phyloP scores from a whole-genome alignment of 2,329 filamentous ascomycete species.

The Neopestalotiopsis sp. region DNA sequence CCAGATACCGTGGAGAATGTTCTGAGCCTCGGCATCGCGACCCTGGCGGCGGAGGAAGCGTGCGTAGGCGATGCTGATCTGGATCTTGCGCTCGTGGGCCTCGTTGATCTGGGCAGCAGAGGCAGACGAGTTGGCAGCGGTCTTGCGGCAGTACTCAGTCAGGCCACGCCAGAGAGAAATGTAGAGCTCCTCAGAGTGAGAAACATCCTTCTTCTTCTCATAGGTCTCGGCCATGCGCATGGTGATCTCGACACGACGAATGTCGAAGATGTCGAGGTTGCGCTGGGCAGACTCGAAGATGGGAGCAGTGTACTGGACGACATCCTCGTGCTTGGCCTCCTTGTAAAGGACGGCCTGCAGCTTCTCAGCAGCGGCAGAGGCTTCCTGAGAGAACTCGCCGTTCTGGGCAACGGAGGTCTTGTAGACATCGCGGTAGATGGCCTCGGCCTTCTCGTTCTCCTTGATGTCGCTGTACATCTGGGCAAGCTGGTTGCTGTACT shows the following conservation, averaged over 20 bases:
- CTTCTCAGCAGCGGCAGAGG: background rate
- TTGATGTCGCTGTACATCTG: constrained; percentile 24
- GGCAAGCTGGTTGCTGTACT: constrained; percentile 25
- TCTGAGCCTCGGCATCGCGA: constrained; percentile 24
- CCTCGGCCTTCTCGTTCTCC: constrained; percentile 16
- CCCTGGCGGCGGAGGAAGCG: constrained; percentile 25
- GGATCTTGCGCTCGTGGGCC: constrained; percentile 27
- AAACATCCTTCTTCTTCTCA: constrained; percentile 23
- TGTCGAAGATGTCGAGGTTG: background rate
- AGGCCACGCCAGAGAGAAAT: constrained; percentile 28
- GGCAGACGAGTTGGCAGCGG: constrained; percentile 10
- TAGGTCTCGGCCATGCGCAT: background rate
- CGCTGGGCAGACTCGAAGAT: constrained; percentile 24
- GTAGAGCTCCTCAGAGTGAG: constrained; percentile 27
- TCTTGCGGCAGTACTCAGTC: constrained; percentile 25
- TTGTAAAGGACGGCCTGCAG: background rate
- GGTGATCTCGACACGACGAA: constrained; percentile 1
- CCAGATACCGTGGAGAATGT: constrained; percentile 26
- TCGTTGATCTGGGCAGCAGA: constrained; percentile 21
- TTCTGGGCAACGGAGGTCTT: background rate
- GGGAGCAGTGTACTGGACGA: constrained; percentile 23
- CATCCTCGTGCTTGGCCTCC: background rate
- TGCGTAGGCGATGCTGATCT: constrained; percentile 25
- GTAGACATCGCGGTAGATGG: background rate
- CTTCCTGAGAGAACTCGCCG: background rate